phyloP scores from a whole-genome alignment of 1,284 basidiomycete genomes.

The Pseudozyma hubeiensis region DNA sequence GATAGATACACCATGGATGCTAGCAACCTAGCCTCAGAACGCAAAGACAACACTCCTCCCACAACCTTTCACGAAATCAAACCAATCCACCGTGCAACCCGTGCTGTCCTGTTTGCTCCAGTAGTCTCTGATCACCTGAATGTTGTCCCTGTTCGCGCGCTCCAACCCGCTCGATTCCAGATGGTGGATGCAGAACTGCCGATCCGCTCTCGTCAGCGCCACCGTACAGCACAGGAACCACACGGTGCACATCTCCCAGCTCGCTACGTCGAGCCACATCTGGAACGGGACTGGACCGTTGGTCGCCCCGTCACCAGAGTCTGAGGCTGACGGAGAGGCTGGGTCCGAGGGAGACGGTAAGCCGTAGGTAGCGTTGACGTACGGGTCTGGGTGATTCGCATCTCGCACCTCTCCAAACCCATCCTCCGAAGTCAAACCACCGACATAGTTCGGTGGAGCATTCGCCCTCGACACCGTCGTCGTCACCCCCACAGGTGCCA shows the following conservation, averaged over 20 bases:
- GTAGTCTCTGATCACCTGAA: conserved; percentile 43
- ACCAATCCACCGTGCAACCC: conserved; percentile 51
- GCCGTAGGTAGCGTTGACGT: conserved; percentile 20
- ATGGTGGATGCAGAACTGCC: conserved; percentile 45
- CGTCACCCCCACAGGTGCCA: conserved; percentile 6
- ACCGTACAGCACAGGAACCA: conserved; percentile 54
- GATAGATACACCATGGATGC: conserved; percentile 28
- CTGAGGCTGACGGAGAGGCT: neutral
- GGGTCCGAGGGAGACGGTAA: neutral
- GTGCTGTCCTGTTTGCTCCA: conserved; percentile 48
- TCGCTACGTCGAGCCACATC: conserved; percentile 49
- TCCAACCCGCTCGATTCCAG: conserved; percentile 45
- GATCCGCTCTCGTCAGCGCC: conserved; percentile 34
- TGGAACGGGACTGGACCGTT: conserved; percentile 25
- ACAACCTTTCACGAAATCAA: conserved; percentile 36
- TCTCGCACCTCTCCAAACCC: conserved; percentile 11
- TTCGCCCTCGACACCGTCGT: neutral
- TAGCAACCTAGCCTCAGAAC: conserved; percentile 17
- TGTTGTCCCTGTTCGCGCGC: conserved; percentile 47
- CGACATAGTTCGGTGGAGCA: conserved; percentile 30
- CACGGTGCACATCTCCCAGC: conserved; percentile 58
- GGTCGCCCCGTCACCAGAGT: neutral
- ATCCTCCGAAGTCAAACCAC: conserved; percentile 19
- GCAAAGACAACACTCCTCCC: conserved; percentile 42
- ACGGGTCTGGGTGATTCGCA: conserved; percentile 24